Base-by-base conservation (phyloP, 2,329 filamentous ascomycete genomes). In the Akanthomyces lecanii region DNA sequence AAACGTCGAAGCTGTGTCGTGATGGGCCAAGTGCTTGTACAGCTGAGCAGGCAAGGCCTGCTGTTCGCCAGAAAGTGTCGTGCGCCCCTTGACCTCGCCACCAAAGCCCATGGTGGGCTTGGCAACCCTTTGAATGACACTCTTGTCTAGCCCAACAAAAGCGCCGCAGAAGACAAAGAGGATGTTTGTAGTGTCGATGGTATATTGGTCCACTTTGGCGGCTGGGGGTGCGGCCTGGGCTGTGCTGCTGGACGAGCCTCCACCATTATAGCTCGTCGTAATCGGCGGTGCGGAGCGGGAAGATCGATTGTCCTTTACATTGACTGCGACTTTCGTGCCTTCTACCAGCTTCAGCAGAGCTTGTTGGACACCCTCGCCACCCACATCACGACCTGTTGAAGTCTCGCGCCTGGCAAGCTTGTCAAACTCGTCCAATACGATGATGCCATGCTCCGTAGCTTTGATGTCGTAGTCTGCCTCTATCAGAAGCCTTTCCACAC, bases 161-260 rank as follows among this genome's bases (percentile, higher is more conserved):
- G 95, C 95, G 21, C 95, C 95, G 14, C 93, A 96, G 74, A 95
- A 97, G 48, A 99, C 92, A 77, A 99, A 99, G 33, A 99, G 84
- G 64, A 99, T 98, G 69, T 98, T 97, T 67, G 92, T 93, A 0
- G 95, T 99, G 69, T 95, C 90, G 63, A 97, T 88, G 62, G 91
- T 87, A 71, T 85, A 88, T 70, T 88, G 85, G 59, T 87, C 84
- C 10, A 82, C 79, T 68, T 85, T 85, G 38, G 79, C 78, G 1
- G 78, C 70, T 0, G 81, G 78, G 0, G 81, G 81, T 4, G 75
- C 70, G 2, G 77, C 70, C 65, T 82, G 81, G 0, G 81, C 75
- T 4, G 81, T 75, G 2, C 80, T 76, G 1, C 79, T 76, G 5
- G 81, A 77, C 4, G 72, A 64, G 44, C 76, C 78, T 0, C 79